Evolutionary conservation across 805 yeast species (phyloP), one percentile per base, ranked within the genome.

Genomic region (Saccharomycopsis olivae): DNA sequence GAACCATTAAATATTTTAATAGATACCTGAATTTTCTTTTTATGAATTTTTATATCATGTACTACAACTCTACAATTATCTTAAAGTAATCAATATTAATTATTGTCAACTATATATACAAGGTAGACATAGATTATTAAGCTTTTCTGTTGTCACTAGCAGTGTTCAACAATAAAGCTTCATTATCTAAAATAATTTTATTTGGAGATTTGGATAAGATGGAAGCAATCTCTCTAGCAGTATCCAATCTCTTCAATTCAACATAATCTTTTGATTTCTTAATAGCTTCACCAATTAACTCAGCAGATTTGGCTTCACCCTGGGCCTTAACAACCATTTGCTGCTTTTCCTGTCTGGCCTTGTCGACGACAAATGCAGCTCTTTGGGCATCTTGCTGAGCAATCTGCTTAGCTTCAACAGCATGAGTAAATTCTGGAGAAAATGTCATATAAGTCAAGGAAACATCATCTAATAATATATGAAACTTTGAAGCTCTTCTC

Each of bases 341-440:
- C 64, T 92, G 97, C 61, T 92, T 92, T 65, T 92, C 97, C 64
- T 92, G 98, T 53, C 84, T 77, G 6, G 98, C 98, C 59, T 87
- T 85, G 61, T 92, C 98, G 39, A 92, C 98, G 32, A 92, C 69
- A 52, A 88, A 92, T 1, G 97, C 96, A 6, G 98, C 97, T 61
- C 95, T 79, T 65, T 92, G 96, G 16, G 98, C 97, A 59, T 92
- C 98, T 68, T 92, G 98, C 62, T 92, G 98, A 21, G 98, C 97
- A 62, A 92, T 92, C 68, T 92, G 98, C 64, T 92, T 92, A 43
- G 96, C 95, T 66, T 92, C 98, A 41, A 92, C 98, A 3, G 97
- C 97, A 33, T 82, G 78, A 31, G 97, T 88, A 60, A 92, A 92
- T 62, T 92, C 98, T 21, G 98, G 98, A 2, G 95, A 83, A 61